phyloP scores from a whole-genome alignment of 139 green algal genomes.

The Micromonas commoda region DNA sequence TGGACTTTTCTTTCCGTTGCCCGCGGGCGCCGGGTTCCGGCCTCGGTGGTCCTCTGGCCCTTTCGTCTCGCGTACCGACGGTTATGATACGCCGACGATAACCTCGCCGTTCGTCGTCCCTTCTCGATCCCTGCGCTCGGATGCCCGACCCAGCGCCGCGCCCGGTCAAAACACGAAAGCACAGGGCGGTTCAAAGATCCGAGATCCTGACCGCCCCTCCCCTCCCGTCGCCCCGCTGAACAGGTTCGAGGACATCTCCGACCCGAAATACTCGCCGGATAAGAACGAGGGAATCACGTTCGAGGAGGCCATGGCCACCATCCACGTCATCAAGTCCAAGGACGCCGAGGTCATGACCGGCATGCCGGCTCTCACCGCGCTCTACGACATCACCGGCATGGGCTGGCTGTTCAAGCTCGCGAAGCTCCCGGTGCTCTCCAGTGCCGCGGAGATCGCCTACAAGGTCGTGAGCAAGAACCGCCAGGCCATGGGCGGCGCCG shows the following conservation, averaged over 20 bases:
- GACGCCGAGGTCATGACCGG: constrained; percentile 17
- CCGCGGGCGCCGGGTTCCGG: too few relatives aligned
- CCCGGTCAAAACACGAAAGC: background rate
- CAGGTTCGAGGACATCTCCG: constrained; percentile 33
- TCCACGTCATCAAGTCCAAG: constrained; percentile 29
- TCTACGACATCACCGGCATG: constrained; percentile 49
- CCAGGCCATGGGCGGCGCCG: constrained; percentile 39
- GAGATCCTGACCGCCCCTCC: background rate
- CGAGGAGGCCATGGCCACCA: constrained; percentile 32
- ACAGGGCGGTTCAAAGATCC: background rate
- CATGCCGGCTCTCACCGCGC: constrained; percentile 24
- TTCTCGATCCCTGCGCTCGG: too few relatives aligned
- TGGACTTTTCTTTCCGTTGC: too few relatives aligned
- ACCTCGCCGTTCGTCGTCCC: background rate
- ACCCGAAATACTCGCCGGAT: constrained; percentile 9
- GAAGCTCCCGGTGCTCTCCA: constrained; percentile 51
- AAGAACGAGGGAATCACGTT: constrained; percentile 29
- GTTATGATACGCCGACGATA: background rate
- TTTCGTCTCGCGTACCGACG: background rate
- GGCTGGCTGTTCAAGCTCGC: constrained; percentile 59
- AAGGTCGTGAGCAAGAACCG: constrained; percentile 60
- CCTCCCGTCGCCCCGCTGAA: background rate
- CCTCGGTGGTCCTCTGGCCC: background rate
- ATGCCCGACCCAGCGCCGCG: too few relatives aligned
- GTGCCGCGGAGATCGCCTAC: constrained; percentile 53